Base-by-base conservation (phyloP, 2,329 filamentous ascomycete genomes). In the Lasiodiplodia theobromae region DNA sequence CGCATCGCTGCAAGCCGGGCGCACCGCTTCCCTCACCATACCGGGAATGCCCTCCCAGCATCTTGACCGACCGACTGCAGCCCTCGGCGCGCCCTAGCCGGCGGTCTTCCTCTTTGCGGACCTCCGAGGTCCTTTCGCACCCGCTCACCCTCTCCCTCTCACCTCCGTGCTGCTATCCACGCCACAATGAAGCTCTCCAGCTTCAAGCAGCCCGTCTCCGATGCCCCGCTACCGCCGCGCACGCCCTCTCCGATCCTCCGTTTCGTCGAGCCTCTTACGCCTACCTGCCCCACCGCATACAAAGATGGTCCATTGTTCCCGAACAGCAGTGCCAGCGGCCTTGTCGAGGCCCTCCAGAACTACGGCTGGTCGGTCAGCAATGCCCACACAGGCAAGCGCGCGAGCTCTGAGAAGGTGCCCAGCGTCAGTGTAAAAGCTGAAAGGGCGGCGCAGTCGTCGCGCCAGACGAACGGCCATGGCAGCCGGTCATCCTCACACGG, bases 201-300 rank as follows among this genome's bases (percentile, higher is more conserved):
- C 67, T 68, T 68, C 67, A 64, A 58, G 52, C 31, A 57, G 34
- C n/a, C 51, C n/a, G 34, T 60, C 52, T 64, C 51, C 58, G 67
- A 63, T 37, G 31, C 31, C 53, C 34, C 34, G 63, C 6, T 57
- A 49, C 71, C 71, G 56, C 69, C 71, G 23, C 72, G 78, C 58
- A 76, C 77, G 8, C 73, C 76, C 10, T 75, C 78, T 34, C 78
- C 78, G 18, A 76, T 77, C 44, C 72, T 72, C 51, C 69, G 72
- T 28, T 77, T 73, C 66, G 67, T 78, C 62, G 78, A 80, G 66
- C 77, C 78, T 37, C 71, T 80, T 23, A 79, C 78, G 52, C 77
- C 77, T 18, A 67, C 52, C 44, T 68, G 64, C 67, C 67, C 67
- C 67, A 68, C 67, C 67, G 67, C 67, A 53, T 64, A 64, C 67